Evolutionary conservation across 140 eudicot genomes (phyloP), one percentile per base, ranked within the genome.

Genomic region (Senecio squalidus): DNA sequence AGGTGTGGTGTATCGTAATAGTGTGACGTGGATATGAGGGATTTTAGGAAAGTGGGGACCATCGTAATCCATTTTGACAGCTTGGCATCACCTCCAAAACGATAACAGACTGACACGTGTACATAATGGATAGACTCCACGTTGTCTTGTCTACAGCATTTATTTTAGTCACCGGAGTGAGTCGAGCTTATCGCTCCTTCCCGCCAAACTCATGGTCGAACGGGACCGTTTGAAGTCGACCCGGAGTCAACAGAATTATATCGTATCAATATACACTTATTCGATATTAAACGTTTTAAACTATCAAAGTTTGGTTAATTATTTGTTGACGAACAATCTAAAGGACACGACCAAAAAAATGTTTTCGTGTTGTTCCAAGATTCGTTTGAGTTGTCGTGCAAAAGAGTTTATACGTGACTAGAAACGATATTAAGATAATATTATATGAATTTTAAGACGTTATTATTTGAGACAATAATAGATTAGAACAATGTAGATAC

Each of bases 91-190:
- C 74, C 57, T 57, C 58, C 69, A 57, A 58, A 60, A 24, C 28
- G 21, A 38, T 57, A 39, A 4, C 31, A 29, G 24, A 53, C 52
- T 39, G 77, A 61, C 74, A 70, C 73, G 81, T 58, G 75, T 54
- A 18, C 66, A 67, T 38, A 46, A 21, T 1, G 68, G 71, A 77
- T 77, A 77, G 62, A 49, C n/a, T 16, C 71, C 75, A 71, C 62
- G 55, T 72, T 58, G 45, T 64, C 55, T 53, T 69, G 72, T 72
- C 71, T 54, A 23, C 13, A 54, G 51, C 71, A 62, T 66, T 71
- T 11, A 54, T 55, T 55, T 54, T 24, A 18, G 34, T 38, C 34
- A 47, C 49, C 57, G 55, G 55, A 39, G 46, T 31, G n/a, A 23
- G 47, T 46, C 66, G 39, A 55, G 50, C 18, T 1, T 41, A 62